Evolutionary conservation across 805 yeast species (phyloP), one percentile per base, ranked within the genome.

Genomic region (Candida andamanensis): DNA sequence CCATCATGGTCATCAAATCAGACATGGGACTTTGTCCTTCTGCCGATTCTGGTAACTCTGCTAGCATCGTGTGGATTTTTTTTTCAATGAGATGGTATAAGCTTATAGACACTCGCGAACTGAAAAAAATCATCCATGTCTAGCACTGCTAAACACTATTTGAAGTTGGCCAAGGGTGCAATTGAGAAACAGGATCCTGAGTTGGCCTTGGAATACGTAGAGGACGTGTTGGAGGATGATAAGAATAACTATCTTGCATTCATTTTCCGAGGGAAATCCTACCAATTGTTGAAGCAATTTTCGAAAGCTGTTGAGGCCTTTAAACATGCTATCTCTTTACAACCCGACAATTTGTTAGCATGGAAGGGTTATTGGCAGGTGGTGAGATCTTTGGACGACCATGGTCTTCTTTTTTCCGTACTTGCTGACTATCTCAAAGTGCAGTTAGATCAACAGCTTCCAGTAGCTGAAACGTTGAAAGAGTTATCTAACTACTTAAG

Each of bases 361-460:
- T 89, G 92, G 94, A 85, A 84, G 47, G 97, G 97, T 1, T 65
- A 80, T 37, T 57, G 77, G 37, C 69, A 74, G 29, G 53, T 76
- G 1, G 63, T 58, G 8, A 56, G 58, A 33, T 45, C 55, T 9
- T 42, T 45, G 19, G 50, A 61, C 3, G 69, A 74, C 33, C 61
- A 58, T 40, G 46, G 51, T 4, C 35, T 54, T 2, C 78, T 72
- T 51, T 79, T 81, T 45, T 45, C 53, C 0, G 62, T 72, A 5
- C 49, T 74, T 33, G 64, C 72, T 2, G 56, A 60, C 4, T 69
- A 71, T 38, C 59, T 76, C 15, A 56, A 63, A 13, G 43, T 67
- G 1, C 51, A 73, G 28, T 31, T 61, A 1, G 57, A 60, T 7
- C 67, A 69, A 28, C 8, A 12, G 10, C 22, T 19, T 8, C 59